Evolutionary conservation across 139 green algal species (phyloP), one percentile per base, ranked within the genome.

Genomic region (Yamagishiella unicocca): DNA sequence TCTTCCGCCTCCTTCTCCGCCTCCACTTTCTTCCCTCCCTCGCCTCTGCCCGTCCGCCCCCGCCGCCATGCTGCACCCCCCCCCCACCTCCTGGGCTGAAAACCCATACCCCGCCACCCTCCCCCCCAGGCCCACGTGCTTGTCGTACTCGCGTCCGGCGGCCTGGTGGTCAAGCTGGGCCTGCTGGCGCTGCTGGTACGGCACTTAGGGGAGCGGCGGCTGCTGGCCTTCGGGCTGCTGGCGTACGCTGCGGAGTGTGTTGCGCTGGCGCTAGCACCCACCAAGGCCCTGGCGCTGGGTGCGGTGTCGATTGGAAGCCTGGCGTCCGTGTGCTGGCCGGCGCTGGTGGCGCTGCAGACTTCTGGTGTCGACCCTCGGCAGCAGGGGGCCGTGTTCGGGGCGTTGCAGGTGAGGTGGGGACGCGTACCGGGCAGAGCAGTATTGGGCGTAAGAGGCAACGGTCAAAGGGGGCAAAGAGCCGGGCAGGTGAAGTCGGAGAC

Each of bases 81-180:
- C 58, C 14, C 58, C n/a, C 64, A 7, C 64, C 64, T 73, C 64
- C 50, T 58, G 14, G n/a, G n/a, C n/a, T n/a, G n/a, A n/a, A n/a
- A n/a, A n/a, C n/a, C 50, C 50, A 17, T 58, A 12, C 50, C 50
- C 50, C 50, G 12, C 50, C 50, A 58, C 50, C 50, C 50, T 58
- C 12, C 50, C n/a, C n/a, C 12, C 6, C 61, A 87, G 70, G 83
- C 86, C 0, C 54, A 92, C 8, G 66, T 98, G 86, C 93, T 97
- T 21, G 89, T 93, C 24, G 68, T 97, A 7, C 83, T 92, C 46
- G 95, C 95, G 1, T 73, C 76, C 22, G 86, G 84, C 12, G 93
- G 95, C 31, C 90, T 98, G 45, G 10, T 96, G 21, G 92, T 97
- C 24, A 95, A 98, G 85, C 89, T 88, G 4, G 14, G 95, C 14